Conservation (phyloP, 2,329 filamentous ascomycete genomes). For the Ophiosphaerella korrae region DNA sequence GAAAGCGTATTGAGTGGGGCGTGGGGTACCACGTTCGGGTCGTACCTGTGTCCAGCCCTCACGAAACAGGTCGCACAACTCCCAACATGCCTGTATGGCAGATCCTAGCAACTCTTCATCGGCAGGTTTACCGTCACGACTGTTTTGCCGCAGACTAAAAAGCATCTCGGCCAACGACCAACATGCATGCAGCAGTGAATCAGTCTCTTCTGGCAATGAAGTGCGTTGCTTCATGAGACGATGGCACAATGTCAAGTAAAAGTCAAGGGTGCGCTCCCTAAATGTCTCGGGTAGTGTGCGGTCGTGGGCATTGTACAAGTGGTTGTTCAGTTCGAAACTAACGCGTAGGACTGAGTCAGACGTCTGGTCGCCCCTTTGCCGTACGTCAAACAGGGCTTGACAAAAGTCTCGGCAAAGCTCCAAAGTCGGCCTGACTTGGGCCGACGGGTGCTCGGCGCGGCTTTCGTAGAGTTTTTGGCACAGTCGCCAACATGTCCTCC, state of each 20-base stretch:
- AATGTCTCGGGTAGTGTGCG: conserved; percentile 83
- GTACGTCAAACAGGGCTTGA: conserved; percentile 85
- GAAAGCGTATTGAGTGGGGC: conserved; percentile 79
- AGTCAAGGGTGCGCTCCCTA: conserved; percentile 86
- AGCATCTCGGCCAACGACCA: conserved; percentile 93
- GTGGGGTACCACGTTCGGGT: conserved; percentile 82
- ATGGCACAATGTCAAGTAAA: conserved; percentile 92
- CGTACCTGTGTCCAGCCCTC: conserved; percentile 90
- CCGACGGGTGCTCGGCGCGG: conserved; percentile 71
- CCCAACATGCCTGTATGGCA: conserved; percentile 92
- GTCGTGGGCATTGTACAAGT: conserved; percentile 91
- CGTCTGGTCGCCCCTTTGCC: conserved; percentile 75
- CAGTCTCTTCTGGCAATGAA: conserved; percentile 78
- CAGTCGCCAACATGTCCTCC: conserved; percentile 92
- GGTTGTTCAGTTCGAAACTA: conserved; percentile 94
- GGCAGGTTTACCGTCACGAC: conserved; percentile 70
- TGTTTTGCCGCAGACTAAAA: conserved; percentile 85
- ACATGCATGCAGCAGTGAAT: conserved; percentile 81
- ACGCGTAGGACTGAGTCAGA: conserved; percentile 87
- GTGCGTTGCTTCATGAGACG: conserved; percentile 93
- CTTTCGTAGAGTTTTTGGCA: conserved; percentile 89
- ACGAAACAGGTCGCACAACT: conserved; percentile 89
- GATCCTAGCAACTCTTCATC: conserved; percentile 87
- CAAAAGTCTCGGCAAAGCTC: conserved; percentile 92
- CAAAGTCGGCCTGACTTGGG: conserved; percentile 73